Evolutionary conservation across 495 filamentous ascomycete species (phyloP).

Genomic region (Talaromyces thailandensis): DNA sequence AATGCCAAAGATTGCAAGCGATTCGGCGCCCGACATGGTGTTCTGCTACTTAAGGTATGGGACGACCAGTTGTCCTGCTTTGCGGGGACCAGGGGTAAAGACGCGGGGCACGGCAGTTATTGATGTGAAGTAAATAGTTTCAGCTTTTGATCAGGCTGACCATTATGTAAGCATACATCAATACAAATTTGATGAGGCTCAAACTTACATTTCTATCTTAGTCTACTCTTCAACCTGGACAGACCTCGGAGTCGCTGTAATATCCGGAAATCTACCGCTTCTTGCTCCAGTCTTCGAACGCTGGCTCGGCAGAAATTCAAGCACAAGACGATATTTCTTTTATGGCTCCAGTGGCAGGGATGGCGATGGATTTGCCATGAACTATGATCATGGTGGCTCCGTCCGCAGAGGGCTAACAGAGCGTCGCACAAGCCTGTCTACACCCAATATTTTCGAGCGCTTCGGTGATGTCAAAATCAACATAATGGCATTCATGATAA

Average conservation of each 20-base stretch:
- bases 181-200: not conserved
- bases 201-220: not conserved
- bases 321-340: not conserved
- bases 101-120: no score
- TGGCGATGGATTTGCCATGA: not conserved
- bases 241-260: not conserved
- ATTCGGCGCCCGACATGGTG: no score
- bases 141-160: no score
- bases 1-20: no score
- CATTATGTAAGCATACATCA: not conserved
- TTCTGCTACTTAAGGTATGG: no score
- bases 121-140: no score
- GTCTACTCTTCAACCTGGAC: slow-evolving; percentile 1
- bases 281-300: not conserved
- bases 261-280: not conserved
- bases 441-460: not conserved
- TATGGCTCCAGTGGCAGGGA: not conserved
- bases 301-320: not conserved
- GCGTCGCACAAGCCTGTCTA: not conserved
- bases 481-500: not conserved
- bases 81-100: no score
- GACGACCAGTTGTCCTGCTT: no score
- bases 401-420: not conserved
- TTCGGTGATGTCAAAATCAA: not conserved
- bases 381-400: not conserved